A percentile compares a stretch with the other conserved stretches of the same genome.
phyloP scores from a whole-genome alignment of 2,329 filamentous ascomycete genomes.

The Diaporthe citrichinensis region DNA sequence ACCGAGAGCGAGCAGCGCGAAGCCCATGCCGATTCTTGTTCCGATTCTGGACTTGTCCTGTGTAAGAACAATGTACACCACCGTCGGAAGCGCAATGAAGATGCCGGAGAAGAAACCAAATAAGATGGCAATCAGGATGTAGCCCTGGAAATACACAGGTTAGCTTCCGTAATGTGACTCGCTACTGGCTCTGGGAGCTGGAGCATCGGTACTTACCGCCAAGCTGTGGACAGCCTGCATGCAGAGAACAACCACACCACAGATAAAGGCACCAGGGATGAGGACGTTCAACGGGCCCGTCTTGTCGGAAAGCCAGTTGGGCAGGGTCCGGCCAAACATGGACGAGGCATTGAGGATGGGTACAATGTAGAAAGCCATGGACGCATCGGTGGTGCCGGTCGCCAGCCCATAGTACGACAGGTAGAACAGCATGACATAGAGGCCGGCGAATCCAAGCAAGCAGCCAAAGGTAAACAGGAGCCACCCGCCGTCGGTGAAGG shows the following conservation, averaged over 20 bases:
- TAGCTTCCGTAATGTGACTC: neutral
- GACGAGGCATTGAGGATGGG: conserved; percentile 57
- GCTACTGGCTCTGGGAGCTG: too few species aligned
- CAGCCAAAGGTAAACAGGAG: conserved; percentile 51
- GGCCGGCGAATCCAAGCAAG: conserved; percentile 57
- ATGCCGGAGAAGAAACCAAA: conserved; percentile 60
- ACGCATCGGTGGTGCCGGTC: conserved; percentile 48
- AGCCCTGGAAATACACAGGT: conserved; percentile 37
- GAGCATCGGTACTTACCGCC: conserved; percentile 32
- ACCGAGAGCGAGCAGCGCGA: conserved; percentile 50
- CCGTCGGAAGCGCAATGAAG: conserved; percentile 58
- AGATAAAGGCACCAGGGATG: conserved; percentile 48
- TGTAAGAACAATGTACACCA: conserved; percentile 55
- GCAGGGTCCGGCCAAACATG: conserved; percentile 55
- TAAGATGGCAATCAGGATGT: conserved; percentile 53
- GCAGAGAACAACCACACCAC: conserved; percentile 52
- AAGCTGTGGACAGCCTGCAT: conserved; percentile 52
- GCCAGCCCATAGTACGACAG: conserved; percentile 53
- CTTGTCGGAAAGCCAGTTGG: conserved; percentile 55
- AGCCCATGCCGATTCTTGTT: conserved; percentile 58
- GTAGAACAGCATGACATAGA: conserved; percentile 57
- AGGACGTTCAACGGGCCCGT: conserved; percentile 56
- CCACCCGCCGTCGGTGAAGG: conserved; percentile 56
- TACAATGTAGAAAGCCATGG: conserved; percentile 57
- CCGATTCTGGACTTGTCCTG: conserved; percentile 57